Base-by-base conservation (phyloP, 257 asterid genomes). In the Oldenlandia corymbosa region DNA sequence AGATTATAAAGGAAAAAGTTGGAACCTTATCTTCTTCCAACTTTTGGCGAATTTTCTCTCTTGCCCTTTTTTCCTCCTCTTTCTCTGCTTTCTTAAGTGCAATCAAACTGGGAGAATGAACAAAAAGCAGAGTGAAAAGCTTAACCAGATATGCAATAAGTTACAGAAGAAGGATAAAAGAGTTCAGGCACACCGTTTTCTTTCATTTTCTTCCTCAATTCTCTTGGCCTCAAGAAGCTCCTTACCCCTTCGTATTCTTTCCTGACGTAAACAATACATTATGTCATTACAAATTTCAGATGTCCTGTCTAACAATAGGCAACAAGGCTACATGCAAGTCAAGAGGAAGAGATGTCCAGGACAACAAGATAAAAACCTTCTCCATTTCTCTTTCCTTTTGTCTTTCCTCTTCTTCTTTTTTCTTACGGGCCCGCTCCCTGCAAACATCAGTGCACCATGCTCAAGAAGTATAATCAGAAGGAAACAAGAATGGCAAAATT, bases 21-120 rank as follows among this genome's bases (percentile, higher is more conserved):
- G 50, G 73, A 64, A 93, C 99, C 99, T 85, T 93, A 75, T 90
- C 99, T 79, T 93, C 96, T 76, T 87, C 99, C 85, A 93, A 76
- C 65, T 93, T 93, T 76, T 84, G 96, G 50, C 95, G 96, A 78
- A 90, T 90, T 74, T 79, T 93, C 74, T 93, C 97, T 79, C 94
- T 70, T 45, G 99, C 99, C 69, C 94, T 79, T 79, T 58, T 78
- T 53, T 93, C 99, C 75, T 93, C 97, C 76, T 83, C 95, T 85
- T 93, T 90, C 80, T 90, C 99, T 30, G 99, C 97, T 80, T 93
- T 90, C 13, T 97, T 90, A 85, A 93, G 69, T 68, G 94, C 95
- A 72, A 93, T 37, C 61, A 87, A 53, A 73, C 99, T 93, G 83
- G 61, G 65, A 49, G 56, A 56, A 54, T 68, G 64, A 61, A 52